Evolutionary conservation across 2,329 filamentous ascomycete species (phyloP), one percentile per base, ranked within the genome.

Genomic region (Fusarium praegraminearum): DNA sequence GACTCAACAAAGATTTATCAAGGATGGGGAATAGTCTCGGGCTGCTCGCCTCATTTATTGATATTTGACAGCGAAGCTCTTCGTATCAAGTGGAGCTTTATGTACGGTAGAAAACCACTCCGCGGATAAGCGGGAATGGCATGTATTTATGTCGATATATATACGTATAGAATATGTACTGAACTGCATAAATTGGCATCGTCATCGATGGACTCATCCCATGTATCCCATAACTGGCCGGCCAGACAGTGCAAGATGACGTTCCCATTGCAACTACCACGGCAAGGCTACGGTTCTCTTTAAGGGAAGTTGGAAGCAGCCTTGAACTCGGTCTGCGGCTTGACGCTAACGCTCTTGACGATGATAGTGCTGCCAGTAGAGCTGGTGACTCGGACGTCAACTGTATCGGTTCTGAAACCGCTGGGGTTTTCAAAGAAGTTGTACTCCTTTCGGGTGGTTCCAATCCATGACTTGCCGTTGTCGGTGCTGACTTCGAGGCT

Each of bases 401-500:
- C 86, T 3, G 76, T 83, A 15, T 82, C 77, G 0, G 83, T 83
- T 1, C 86, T 85, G 70, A 88, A 89, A 0, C 89, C 89, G 59
- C 82, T 81, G 1, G 79, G 63, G 70, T 89, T 83, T 80, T 90
- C 84, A 52, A 91, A 91, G 79, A 84, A 91, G 81, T 91, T 87
- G 75, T 88, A 88, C 20, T 80, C 77, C 50, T 81, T 77, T 44
- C 89, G 81, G 1, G 79, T 81, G 0, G 89, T 90, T 18, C 76
- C 56, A 75, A 84, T 78, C 89, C 88, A 91, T 7, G 84, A 86
- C 54, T 70, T 81, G 22, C 89, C 89, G 15, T 84, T 83, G 74
- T 91, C 85, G 32, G 83, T 87, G 68, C 86, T 88, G 65, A 90
- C 88, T 69, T 91, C 88, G 26, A 91, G 82, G 67, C 79, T 82